Evolutionary conservation across 202 grass and related monocot species (phyloP).

Genomic region (Zoysia matrella): DNA sequence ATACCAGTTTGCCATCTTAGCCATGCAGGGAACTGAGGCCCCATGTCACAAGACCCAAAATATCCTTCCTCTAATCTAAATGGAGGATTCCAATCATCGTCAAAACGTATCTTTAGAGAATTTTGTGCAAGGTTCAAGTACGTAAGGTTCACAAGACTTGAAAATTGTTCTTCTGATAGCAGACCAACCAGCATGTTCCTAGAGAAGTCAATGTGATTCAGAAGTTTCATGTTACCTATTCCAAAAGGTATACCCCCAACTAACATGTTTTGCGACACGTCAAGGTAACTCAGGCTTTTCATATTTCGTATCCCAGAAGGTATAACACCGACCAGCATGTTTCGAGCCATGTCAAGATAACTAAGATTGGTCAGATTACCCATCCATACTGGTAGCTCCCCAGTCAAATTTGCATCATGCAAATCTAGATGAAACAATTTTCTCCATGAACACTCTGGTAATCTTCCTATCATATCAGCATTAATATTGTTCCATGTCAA

Average conservation of each 20-base stretch:
- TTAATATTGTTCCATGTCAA: background rate
- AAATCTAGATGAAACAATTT: background rate
- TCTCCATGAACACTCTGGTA: constrained; percentile 2
- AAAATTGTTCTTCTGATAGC: constrained; percentile 23
- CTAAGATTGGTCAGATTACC: constrained; percentile 36
- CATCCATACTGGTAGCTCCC: constrained; percentile 33
- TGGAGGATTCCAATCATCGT: constrained; percentile 23
- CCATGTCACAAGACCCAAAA: too few species aligned
- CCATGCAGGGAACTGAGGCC: constrained; percentile 12
- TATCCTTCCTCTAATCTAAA: background rate
- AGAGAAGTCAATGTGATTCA: constrained; percentile 12
- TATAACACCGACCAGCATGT: background rate
- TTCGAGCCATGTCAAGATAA: background rate
- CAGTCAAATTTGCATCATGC: background rate
- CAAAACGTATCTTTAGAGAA: background rate
- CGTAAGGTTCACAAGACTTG: background rate
- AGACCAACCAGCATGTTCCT: constrained; percentile 30
- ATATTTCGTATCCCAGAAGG: background rate
- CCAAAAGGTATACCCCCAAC: background rate
- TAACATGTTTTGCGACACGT: background rate
- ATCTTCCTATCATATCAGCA: constrained; percentile 8
- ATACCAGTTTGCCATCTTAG: constrained; percentile 1
- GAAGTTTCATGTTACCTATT: background rate
- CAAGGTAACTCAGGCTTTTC: background rate
- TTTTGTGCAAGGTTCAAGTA: background rate